phyloP scores from a whole-genome alignment of 345 rosid species.

The Isatis tinctoria region DNA sequence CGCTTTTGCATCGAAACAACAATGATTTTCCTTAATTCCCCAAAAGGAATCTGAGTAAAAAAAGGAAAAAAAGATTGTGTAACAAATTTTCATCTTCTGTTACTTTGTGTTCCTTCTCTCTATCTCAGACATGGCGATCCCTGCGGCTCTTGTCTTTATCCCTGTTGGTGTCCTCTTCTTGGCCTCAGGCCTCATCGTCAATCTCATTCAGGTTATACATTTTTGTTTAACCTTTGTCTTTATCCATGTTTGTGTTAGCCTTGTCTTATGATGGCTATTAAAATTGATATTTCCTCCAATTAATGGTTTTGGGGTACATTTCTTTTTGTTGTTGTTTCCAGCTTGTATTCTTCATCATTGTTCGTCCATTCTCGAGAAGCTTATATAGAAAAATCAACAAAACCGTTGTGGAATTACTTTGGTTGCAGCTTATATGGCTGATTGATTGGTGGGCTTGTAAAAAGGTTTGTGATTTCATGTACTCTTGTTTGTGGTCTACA shows the following conservation, averaged over 20 bases:
- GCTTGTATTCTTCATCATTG: constrained; percentile 41
- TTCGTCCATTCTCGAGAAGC: constrained; percentile 51
- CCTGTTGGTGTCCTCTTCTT: too few species aligned
- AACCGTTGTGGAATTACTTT: constrained; percentile 41
- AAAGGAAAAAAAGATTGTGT: background rate
- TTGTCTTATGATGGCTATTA: too few species aligned
- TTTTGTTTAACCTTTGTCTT: background rate
- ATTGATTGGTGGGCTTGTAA: constrained; percentile 65
- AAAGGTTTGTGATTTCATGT: constrained; percentile 37
- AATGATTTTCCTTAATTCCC: constrained; percentile 6
- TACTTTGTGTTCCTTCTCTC: background rate
- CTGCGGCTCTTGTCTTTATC: too few species aligned
- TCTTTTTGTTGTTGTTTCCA: constrained; percentile 16
- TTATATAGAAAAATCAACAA: too few species aligned
- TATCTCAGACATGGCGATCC: constrained; percentile 30
- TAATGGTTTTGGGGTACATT: background rate
- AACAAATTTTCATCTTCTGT: background rate
- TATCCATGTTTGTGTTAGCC: too few species aligned
- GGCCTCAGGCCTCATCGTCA: constrained; percentile 52
- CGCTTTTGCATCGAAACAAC: constrained; percentile 14
- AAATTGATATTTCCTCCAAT: background rate
- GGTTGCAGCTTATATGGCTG: constrained; percentile 61
- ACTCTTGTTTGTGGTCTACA: background rate
- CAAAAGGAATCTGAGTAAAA: background rate
- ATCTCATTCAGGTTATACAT: constrained; percentile 50